phyloP scores from a whole-genome alignment of 148 eudicot genomes.

The Fagopyrum esculentum region DNA sequence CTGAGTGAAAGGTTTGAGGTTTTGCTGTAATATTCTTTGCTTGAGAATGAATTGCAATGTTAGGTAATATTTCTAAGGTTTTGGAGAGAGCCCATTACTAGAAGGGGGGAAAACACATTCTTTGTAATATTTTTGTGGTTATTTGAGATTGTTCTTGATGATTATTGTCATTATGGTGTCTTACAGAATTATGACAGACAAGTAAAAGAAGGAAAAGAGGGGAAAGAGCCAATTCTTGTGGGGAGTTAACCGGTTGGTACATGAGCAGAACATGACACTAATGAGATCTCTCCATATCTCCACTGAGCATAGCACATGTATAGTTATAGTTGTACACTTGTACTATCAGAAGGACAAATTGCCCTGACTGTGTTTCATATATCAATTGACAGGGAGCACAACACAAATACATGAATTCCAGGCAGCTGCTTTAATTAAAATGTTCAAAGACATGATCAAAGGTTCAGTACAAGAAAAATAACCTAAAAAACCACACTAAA shows the following conservation, averaged over 20 bases:
- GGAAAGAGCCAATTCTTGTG: neutral
- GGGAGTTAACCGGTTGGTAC: neutral
- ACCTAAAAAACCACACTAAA: neutral
- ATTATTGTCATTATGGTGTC: neutral
- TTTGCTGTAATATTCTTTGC: neutral
- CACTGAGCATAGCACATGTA: neutral
- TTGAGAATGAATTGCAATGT: slow-evolving; percentile 1
- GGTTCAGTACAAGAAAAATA: neutral
- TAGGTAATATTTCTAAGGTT: neutral
- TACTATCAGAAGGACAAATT: slow-evolving; percentile 4
- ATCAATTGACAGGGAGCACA: neutral
- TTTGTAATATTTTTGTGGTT: neutral
- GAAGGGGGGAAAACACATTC: neutral
- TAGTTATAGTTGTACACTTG: slow-evolving; percentile 6
- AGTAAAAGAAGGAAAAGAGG: neutral
- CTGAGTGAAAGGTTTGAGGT: neutral
- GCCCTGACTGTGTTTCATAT: neutral
- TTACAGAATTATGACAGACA: neutral
- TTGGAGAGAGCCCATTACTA: neutral
- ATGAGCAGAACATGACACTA: neutral
- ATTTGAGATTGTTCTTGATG: neutral
- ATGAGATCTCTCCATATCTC: neutral
- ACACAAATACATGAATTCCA: neutral
- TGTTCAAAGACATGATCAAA: neutral
- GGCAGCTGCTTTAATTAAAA: neutral